Evolutionary conservation across 805 yeast genomes (phyloP).

Genomic region (Kazachstania viticola): DNA sequence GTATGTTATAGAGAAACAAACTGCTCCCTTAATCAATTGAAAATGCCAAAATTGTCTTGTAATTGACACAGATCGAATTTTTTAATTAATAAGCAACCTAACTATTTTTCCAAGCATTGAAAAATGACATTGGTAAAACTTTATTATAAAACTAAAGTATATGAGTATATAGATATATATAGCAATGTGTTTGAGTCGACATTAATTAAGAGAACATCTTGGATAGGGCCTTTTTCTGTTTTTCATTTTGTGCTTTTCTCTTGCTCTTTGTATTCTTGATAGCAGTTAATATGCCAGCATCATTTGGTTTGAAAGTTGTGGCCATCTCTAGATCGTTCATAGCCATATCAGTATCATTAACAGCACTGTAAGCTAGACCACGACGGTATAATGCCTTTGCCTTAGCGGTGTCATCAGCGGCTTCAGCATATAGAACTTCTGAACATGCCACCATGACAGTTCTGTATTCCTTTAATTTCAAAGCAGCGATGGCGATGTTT

Average conservation of each 20-base stretch:
- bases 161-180: no score
- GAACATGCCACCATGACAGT: constrained; percentile 49
- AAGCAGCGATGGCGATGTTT: constrained; percentile 64
- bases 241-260: constrained; percentile 44
- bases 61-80: no score
- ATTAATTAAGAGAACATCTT: constrained; percentile 44
- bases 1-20: no score
- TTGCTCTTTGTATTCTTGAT: constrained; percentile 44
- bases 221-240: constrained; percentile 63
- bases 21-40: no score
- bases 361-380: constrained; percentile 56
- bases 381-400: constrained; percentile 84
- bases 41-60: no score
- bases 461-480: constrained; percentile 47
- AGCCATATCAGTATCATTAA: constrained; percentile 63
- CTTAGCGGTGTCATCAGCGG: constrained; percentile 49
- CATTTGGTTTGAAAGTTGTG: constrained; percentile 49
- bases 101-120: no score
- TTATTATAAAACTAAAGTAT: no score
- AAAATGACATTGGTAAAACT: no score
- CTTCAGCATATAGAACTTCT: constrained; percentile 52
- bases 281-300: constrained; percentile 58
- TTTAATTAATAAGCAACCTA: no score
- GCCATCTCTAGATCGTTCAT: constrained; percentile 57
- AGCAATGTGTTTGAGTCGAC: no score